phyloP scores from a whole-genome alignment of 2,329 filamentous ascomycete species.

The Penicillium sp. region DNA sequence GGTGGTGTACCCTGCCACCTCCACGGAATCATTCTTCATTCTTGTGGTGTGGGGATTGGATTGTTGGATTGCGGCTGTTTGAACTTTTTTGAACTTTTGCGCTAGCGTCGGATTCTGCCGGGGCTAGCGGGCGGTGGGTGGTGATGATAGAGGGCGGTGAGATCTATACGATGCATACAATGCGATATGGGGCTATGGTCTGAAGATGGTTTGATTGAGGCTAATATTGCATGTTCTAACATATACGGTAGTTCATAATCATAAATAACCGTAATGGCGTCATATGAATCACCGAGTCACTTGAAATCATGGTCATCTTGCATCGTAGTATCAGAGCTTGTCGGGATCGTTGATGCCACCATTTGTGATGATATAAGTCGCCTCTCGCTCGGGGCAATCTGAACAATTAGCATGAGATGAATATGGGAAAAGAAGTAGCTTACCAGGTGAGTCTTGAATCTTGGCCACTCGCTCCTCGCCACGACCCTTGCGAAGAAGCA shows the following conservation, averaged over 20 bases:
- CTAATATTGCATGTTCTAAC: conserved; percentile 1
- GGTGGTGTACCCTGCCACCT: conserved; percentile 67
- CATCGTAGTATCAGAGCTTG: conserved; percentile 50
- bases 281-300: conserved; percentile 2
- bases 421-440: neutral
- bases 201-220: conserved; percentile 3
- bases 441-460: conserved; percentile 69
- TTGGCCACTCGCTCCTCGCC: conserved; percentile 73
- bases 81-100: conserved; percentile 26
- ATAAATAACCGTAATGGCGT: neutral
- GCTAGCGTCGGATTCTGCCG: conserved; percentile 26
- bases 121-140: conserved; percentile 17
- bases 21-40: conserved; percentile 43
- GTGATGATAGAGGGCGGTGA: conserved; percentile 20
- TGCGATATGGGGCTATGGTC: no score
- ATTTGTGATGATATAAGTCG: conserved; percentile 71
- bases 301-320: conserved; percentile 11
- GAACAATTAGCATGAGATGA: conserved; percentile 21
- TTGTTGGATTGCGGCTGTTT: conserved; percentile 12
- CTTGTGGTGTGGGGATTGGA: conserved; percentile 18
- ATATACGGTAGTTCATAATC: neutral
- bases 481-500: conserved; percentile 69
- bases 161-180: neutral
- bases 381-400: conserved; percentile 71
- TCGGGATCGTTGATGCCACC: conserved; percentile 71